Conservation (phyloP, 2,329 filamentous ascomycete genomes). For the Diaporthe australafricana region DNA sequence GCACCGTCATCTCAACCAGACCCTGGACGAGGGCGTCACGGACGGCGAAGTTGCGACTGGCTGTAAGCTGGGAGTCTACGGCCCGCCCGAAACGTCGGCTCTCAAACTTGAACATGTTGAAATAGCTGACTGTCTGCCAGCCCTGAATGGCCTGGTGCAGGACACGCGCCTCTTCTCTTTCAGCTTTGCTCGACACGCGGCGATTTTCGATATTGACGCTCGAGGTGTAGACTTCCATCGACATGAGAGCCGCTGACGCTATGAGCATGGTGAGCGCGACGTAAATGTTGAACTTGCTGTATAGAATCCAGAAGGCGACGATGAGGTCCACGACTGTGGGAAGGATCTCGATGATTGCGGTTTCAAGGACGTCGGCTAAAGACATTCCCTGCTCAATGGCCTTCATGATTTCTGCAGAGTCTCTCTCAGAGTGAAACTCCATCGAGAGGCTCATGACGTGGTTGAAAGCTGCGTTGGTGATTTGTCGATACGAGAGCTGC, state of each 20-base stretch:
- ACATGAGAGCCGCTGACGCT: slow-evolving; percentile 92
- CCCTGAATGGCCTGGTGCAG: slow-evolving; percentile 70
- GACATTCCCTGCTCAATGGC: slow-evolving; percentile 73
- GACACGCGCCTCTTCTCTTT: slow-evolving; percentile 61
- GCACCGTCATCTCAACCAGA: background rate
- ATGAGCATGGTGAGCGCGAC: slow-evolving; percentile 89
- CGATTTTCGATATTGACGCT: slow-evolving; percentile 52
- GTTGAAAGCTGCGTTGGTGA: slow-evolving; percentile 71
- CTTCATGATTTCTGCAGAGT: slow-evolving; percentile 73
- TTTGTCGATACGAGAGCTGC: slow-evolving; percentile 66
- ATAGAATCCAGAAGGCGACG: slow-evolving; percentile 71
- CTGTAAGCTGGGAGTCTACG: slow-evolving; percentile 42
- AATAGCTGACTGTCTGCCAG: slow-evolving; percentile 68
- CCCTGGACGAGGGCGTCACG: slow-evolving; percentile 10
- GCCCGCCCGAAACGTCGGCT: slow-evolving; percentile 43
- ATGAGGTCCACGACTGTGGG: slow-evolving; percentile 73
- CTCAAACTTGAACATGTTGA: slow-evolving; percentile 40
- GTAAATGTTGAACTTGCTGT: slow-evolving; percentile 77
- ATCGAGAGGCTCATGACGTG: slow-evolving; percentile 78
- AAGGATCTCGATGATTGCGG: slow-evolving; percentile 67
- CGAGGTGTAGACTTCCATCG: slow-evolving; percentile 48
- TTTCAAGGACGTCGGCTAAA: slow-evolving; percentile 69
- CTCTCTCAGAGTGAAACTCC: slow-evolving; percentile 76
- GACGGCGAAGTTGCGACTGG: background rate
- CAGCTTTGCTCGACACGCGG: slow-evolving; percentile 51